Conservation (phyloP, 164 flowering plant genomes). For the Sextonia rubra region DNA sequence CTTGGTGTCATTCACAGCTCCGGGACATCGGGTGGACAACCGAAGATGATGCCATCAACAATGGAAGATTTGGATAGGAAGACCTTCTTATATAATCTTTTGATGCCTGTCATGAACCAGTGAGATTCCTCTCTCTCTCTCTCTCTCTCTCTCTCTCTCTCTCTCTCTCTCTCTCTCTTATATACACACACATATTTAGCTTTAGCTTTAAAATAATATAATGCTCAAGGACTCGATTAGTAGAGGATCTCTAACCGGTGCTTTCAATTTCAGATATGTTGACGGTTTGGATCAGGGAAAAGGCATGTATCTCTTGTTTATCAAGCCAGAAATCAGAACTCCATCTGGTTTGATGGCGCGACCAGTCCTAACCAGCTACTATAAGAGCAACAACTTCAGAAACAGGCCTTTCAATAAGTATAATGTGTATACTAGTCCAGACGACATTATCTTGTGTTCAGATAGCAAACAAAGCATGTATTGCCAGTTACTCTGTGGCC, state of each 20-base stretch:
- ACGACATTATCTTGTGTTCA: constrained; percentile 50
- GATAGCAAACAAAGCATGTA: constrained; percentile 76
- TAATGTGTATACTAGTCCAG: constrained; percentile 37
- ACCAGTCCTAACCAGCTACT: constrained; percentile 41
- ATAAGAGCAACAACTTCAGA: constrained; percentile 37
- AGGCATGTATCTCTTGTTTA: constrained; percentile 52
- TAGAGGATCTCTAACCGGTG: not conserved
- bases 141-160: too few species aligned
- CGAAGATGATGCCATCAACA: constrained; percentile 60
- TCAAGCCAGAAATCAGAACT: constrained; percentile 36
- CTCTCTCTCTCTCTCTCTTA: too few species aligned
- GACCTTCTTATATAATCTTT: constrained; percentile 43
- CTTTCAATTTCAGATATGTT: constrained; percentile 35
- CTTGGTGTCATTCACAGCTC: constrained; percentile 29
- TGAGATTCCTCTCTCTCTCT: constrained; percentile 14
- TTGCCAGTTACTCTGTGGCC: constrained; percentile 73
- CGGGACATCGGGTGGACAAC: constrained; percentile 63
- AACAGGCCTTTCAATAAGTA: constrained; percentile 33
- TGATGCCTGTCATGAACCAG: constrained; percentile 54
- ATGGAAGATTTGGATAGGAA: constrained; percentile 46
- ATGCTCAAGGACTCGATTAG: not conserved
- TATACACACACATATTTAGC: not conserved
- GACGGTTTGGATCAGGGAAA: constrained; percentile 61
- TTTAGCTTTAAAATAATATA: not conserved
- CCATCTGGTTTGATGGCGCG: constrained; percentile 40